These are phyloP conservation scores for Cryptococcus sp. DNA, from an alignment of 1,284 basidiomycete species.

Conservation along the genomic window DNA sequence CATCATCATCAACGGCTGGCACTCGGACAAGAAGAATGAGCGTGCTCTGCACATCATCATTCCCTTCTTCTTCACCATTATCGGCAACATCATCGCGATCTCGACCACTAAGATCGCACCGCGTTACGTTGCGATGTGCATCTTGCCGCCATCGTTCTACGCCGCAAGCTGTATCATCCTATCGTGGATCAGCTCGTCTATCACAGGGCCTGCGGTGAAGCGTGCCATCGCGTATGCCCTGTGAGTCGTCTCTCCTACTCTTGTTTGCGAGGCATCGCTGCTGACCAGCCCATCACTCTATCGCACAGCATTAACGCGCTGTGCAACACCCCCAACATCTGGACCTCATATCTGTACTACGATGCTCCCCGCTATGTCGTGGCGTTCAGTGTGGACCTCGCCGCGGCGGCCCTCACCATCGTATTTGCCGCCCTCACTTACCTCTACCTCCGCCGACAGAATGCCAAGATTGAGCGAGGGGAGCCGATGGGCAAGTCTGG, in stretches of 20 bases:
- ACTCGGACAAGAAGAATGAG: constrained; percentile 42
- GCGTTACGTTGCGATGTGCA: constrained; percentile 44
- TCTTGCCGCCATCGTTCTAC: constrained; percentile 41
- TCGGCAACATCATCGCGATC: constrained; percentile 61
- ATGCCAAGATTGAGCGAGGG: constrained; percentile 42
- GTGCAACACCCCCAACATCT: constrained; percentile 49
- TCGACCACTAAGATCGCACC: constrained; percentile 41
- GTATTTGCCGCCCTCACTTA: constrained; percentile 25
- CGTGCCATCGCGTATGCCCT: constrained; percentile 48
- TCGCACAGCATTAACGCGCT: constrained; percentile 33
- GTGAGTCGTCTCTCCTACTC: constrained; percentile 16
- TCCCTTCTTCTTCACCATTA: constrained; percentile 32
- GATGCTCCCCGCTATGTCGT: constrained; percentile 39
- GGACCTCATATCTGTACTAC: constrained; percentile 48
- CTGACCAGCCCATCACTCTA: neutral
- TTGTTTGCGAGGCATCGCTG: too few relatives aligned
- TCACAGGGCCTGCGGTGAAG: constrained; percentile 47
- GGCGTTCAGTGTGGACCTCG: constrained; percentile 47
- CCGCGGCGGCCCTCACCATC: constrained; percentile 38
- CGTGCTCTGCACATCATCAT: constrained; percentile 29
- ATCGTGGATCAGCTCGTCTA: constrained; percentile 45
- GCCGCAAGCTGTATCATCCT: constrained; percentile 44
- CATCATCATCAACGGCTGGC: constrained; percentile 41
- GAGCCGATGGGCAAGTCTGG: constrained; percentile 36
- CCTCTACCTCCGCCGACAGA: constrained; percentile 41